Evolutionary conservation across 768 basidiomycete species (phyloP), one percentile per base, ranked within the genome.

Genomic region (Lyophyllum semitale): DNA sequence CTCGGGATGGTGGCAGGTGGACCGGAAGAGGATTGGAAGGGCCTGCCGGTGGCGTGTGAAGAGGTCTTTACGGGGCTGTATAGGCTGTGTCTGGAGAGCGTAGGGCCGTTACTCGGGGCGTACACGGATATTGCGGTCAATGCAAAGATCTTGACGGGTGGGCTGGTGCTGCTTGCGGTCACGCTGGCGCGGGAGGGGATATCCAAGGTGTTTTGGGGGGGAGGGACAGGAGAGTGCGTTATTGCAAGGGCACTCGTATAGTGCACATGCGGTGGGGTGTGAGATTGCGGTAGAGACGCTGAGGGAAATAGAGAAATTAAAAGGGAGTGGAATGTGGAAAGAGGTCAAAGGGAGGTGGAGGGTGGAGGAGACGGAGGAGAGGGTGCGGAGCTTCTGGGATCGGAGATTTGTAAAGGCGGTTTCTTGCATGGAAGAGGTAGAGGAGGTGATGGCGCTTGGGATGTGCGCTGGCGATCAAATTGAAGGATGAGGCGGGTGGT

Each of bases 21-120:
- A 17, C n/a, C n/a, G n/a, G 35, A 26, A 13, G 40, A 68, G 1
- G 63, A 70, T 4, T 89, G 86, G 85, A 76, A 74, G 4, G 89
- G 90, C 3, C 75, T 98, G 13, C 94, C 96, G 0, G 88, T 98
- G 60, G 85, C 98, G 54, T 98, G 91, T 64, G 96, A 98, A 68
- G 96, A 98, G 70, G 96, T 98, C 11, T 98, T 98, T 66, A 84
- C 89, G 22, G 96, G 96, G 0, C 77, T 98, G n/a, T 84, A 94
- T 65, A 90, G 96, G 30, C 77, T 96, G 43, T 93, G 94, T 1
- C 72, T 89, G 63, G 73, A 83, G 54, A 87, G 87, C 45, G 74
- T 82, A 0, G 78, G 75, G 0, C 78, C 87, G 2, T 65, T 95
- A 22, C 80, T 98, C 1, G 87, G 89, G 4, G 80, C 81, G 20